Conservation (phyloP, 106 monocot species). For the Dioscorea alata region DNA sequence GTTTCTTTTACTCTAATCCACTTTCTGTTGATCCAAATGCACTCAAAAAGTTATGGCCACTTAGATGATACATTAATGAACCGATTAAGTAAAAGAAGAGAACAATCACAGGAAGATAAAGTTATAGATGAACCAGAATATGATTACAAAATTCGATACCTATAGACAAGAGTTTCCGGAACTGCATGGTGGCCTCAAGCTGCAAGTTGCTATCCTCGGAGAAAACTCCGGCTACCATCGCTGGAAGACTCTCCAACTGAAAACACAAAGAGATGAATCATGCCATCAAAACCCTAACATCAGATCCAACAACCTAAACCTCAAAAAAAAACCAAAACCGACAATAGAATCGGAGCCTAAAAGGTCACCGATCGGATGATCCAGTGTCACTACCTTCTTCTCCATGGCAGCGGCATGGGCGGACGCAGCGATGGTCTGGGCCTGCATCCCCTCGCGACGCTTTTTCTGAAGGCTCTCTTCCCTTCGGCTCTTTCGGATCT, state of each 20-base stretch:
- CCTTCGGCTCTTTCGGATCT: conserved; percentile 57
- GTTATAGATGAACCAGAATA: background rate
- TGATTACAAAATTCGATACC: conserved; percentile 20
- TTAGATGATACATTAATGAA: too few species aligned
- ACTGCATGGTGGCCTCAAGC: conserved; percentile 64
- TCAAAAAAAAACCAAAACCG: background rate
- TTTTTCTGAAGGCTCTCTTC: conserved; percentile 65
- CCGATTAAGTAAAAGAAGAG: too few species aligned
- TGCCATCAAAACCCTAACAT: background rate
- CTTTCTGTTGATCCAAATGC: too few species aligned
- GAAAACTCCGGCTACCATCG: conserved; percentile 50
- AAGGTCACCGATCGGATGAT: conserved; percentile 5
- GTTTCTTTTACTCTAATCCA: too few species aligned
- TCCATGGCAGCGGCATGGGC: conserved; percentile 25
- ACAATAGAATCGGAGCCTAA: background rate
- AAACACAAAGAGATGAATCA: background rate
- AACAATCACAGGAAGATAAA: background rate
- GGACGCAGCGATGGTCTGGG: conserved; percentile 20
- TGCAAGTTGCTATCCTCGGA: conserved; percentile 41
- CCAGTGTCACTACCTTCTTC: conserved; percentile 30
- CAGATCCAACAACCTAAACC: background rate
- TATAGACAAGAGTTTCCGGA: conserved; percentile 60
- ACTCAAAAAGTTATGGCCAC: too few species aligned
- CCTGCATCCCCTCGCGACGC: conserved; percentile 59
- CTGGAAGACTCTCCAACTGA: conserved; percentile 50